Percentiles rank a stretch among this genome's conserved stretches.
Conservation (phyloP, 2,329 filamentous ascomycete species). For the Aspergillus viridinutans region DNA sequence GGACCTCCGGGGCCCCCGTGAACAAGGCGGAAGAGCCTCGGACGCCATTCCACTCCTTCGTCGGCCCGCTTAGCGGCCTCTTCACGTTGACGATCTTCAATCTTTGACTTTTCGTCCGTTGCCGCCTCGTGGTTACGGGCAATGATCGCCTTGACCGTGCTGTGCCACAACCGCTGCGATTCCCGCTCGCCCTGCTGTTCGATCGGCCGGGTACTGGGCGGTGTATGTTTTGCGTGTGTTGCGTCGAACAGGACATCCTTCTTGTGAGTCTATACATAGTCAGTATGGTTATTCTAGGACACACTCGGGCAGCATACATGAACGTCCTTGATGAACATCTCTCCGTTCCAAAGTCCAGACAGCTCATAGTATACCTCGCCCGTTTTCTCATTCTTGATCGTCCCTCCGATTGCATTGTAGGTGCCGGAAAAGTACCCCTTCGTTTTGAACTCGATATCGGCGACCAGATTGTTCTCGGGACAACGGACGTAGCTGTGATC, state of each 20-base stretch:
- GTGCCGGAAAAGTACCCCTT: slow-evolving; percentile 96
- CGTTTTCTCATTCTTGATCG: slow-evolving; percentile 81
- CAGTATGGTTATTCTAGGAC: not conserved
- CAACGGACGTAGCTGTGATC: slow-evolving; percentile 92
- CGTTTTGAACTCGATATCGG: slow-evolving; percentile 96
- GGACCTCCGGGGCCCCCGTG: slow-evolving; percentile 64
- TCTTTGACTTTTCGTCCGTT: slow-evolving; percentile 92
- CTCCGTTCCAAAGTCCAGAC: slow-evolving; percentile 86
- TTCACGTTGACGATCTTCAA: slow-evolving; percentile 87
- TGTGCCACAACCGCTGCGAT: slow-evolving; percentile 81
- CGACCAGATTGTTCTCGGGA: slow-evolving; percentile 78
- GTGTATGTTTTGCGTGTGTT: slow-evolving; percentile 67
- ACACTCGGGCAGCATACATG: slow-evolving; percentile 40
- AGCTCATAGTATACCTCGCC: slow-evolving; percentile 87
- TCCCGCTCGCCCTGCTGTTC: slow-evolving; percentile 86
- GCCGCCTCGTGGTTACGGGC: slow-evolving; percentile 81
- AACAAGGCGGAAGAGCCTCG: slow-evolving; percentile 75
- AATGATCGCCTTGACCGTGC: slow-evolving; percentile 75
- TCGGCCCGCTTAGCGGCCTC: slow-evolving; percentile 77
- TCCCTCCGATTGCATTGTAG: slow-evolving; percentile 92
- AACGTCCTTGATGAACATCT: slow-evolving; percentile 88
- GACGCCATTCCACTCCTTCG: slow-evolving; percentile 80
- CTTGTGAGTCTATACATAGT: slow-evolving; percentile 66
- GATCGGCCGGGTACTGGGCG: slow-evolving; percentile 69
- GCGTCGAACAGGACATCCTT: slow-evolving; percentile 90